Evolutionary conservation across 192 early-diverging fungal species (phyloP).

Genomic region (Coemansia sp.): DNA sequence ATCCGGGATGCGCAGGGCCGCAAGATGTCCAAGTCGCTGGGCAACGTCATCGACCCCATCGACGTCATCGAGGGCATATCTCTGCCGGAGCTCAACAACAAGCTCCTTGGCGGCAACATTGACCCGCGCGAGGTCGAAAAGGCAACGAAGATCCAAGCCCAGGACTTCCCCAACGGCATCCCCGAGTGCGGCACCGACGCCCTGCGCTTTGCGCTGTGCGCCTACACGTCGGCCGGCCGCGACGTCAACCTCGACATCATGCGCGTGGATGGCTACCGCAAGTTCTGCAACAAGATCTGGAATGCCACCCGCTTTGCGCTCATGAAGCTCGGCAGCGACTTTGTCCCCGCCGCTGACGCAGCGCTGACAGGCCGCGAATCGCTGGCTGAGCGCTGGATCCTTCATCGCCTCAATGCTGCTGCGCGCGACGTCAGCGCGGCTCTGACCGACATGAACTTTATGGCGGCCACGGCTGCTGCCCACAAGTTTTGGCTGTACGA

Average conservation of each 20-base stretch:
- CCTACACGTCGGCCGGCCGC: conserved; percentile 70
- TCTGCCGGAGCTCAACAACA: conserved; percentile 69
- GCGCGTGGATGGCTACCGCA: conserved; percentile 98
- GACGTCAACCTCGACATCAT: conserved; percentile 92
- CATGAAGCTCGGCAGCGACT: conserved; percentile 88
- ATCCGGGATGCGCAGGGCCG: conserved; percentile 96
- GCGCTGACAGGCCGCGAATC: conserved; percentile 71
- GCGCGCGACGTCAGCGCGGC: conserved; percentile 68
- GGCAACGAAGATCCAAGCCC: conserved; percentile 77
- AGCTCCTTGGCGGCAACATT: conserved; percentile 79
- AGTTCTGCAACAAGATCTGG: conserved; percentile 99
- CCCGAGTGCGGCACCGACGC: conserved; percentile 98
- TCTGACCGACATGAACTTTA: conserved; percentile 83
- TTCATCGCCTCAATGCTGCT: conserved; percentile 82
- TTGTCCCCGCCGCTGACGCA: conserved; percentile 58
- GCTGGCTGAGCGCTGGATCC: conserved; percentile 88
- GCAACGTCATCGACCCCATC: conserved; percentile 97
- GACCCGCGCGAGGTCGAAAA: conserved; percentile 82
- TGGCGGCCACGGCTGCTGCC: conserved; percentile 79
- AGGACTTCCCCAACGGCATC: conserved; percentile 94
- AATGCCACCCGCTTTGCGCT: conserved; percentile 95
- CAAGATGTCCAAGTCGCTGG: conserved; percentile 96
- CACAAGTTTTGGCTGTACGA: conserved; percentile 96
- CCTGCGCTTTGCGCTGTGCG: conserved; percentile 74
- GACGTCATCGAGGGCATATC: conserved; percentile 94